A percentile compares a stretch with the other conserved stretches of the same genome.
Evolutionary conservation across 2,329 filamentous ascomycete species (phyloP).

Genomic region (Microdochium trichocladiopsis): DNA sequence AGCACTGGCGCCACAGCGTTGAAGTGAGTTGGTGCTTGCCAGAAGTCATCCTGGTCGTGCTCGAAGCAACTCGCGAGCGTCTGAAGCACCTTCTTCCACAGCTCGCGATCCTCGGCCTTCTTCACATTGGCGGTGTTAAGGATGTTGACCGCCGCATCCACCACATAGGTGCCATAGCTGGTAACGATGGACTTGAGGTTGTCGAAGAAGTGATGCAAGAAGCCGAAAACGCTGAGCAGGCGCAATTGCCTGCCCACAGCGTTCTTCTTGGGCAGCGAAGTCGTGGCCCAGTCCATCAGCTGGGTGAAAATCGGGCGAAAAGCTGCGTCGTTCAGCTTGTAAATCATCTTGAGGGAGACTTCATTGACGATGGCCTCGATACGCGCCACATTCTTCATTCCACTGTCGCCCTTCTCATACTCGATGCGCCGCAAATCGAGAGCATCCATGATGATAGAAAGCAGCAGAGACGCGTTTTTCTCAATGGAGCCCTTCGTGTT

Average conservation of each 20-base stretch:
- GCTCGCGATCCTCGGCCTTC: constrained; percentile 42
- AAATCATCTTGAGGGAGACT: constrained; percentile 79
- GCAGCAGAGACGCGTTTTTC: constrained; percentile 66
- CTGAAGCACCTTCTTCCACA: constrained; percentile 64
- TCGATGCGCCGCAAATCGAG: constrained; percentile 61
- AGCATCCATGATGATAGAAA: constrained; percentile 51
- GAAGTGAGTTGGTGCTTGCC: constrained; percentile 89
- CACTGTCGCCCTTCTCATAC: constrained; percentile 36
- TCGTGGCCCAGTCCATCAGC: constrained; percentile 73
- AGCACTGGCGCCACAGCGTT: constrained; percentile 62
- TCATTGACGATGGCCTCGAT: constrained; percentile 63
- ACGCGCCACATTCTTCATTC: constrained; percentile 40
- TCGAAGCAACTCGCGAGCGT: constrained; percentile 72
- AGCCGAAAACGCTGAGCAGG: constrained; percentile 72
- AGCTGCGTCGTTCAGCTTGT: constrained; percentile 90
- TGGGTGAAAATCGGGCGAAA: constrained; percentile 89
- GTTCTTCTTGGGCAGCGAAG: constrained; percentile 56
- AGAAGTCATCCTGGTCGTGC: constrained; percentile 92
- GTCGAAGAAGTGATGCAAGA: constrained; percentile 73
- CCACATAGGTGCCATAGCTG: constrained; percentile 77
- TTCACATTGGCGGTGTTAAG: constrained; percentile 39
- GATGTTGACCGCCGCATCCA: constrained; percentile 66
- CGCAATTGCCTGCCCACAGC: constrained; percentile 50
- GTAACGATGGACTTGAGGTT: constrained; percentile 92
- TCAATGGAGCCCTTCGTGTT: constrained; percentile 73